phyloP scores from a whole-genome alignment of 306 rosid species.

The Citrullus colocynthis region DNA sequence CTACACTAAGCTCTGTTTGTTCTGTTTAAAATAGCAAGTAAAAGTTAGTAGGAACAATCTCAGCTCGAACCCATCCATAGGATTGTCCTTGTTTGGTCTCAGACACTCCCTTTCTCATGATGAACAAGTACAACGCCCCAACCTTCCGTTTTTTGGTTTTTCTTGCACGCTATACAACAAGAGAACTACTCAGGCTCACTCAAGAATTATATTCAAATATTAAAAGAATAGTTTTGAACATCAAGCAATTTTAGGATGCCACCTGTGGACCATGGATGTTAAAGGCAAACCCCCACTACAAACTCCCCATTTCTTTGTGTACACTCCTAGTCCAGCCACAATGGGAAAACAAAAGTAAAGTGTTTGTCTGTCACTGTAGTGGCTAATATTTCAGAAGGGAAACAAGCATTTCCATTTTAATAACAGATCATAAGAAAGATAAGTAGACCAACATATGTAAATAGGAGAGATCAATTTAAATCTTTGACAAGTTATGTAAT shows the following conservation, averaged over 20 bases:
- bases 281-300: not conserved
- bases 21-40: not conserved
- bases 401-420: not conserved
- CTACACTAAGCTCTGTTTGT: not conserved
- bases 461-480: not conserved
- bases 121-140: slow-evolving; percentile 4
- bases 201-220: not conserved
- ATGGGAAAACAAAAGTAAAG: not conserved
- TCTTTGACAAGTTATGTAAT: not conserved
- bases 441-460: not conserved
- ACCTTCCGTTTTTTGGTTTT: not conserved
- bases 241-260: not conserved
- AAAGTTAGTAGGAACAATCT: not conserved
- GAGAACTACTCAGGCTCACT: not conserved
- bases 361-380: not conserved
- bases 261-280: not conserved
- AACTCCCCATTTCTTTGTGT: not conserved
- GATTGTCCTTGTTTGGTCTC: not conserved
- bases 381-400: not conserved
- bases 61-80: not conserved
- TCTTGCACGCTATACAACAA: not conserved
- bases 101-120: not conserved
- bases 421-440: not conserved
- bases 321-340: not conserved
- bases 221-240: not conserved